These are phyloP conservation scores for Ogataea methylovora DNA, from an alignment of 805 yeast genomes.

Conservation along the genomic window DNA sequence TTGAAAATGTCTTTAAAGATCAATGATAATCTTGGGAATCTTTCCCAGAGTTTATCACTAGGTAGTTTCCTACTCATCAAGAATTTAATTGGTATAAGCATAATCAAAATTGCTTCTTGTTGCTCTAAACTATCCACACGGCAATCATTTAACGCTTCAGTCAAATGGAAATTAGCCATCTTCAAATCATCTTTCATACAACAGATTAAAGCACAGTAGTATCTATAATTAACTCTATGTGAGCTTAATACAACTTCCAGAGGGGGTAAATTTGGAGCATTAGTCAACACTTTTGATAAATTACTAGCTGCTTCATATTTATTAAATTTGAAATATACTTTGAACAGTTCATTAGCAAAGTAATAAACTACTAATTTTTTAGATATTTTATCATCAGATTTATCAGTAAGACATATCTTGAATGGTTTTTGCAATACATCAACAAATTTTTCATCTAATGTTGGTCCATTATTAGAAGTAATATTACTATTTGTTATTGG, in stretches of 20 bases:
- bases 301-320: slow-evolving; percentile 70
- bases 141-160: slow-evolving; percentile 37
- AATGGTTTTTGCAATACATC: slow-evolving; percentile 57
- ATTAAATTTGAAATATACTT: slow-evolving; percentile 56
- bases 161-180: slow-evolving; percentile 43
- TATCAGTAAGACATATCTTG: slow-evolving; percentile 71
- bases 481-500: too few species aligned
- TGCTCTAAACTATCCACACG: slow-evolving; percentile 21
- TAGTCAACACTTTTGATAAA: slow-evolving; percentile 59
- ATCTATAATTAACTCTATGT: slow-evolving; percentile 55
- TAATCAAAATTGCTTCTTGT: slow-evolving; percentile 41
- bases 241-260: slow-evolving; percentile 35
- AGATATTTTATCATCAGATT: slow-evolving; percentile 45
- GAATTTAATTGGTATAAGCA: slow-evolving; percentile 59
- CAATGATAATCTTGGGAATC: slow-evolving; percentile 31
- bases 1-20: slow-evolving; percentile 41
- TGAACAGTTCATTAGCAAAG: slow-evolving; percentile 63
- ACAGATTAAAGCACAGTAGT: slow-evolving; percentile 60
- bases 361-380: slow-evolving; percentile 62
- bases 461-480: too few species aligned
- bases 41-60: slow-evolving; percentile 26
- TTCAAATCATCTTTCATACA: slow-evolving; percentile 57
- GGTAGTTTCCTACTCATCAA: slow-evolving; percentile 44
- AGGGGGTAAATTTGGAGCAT: slow-evolving; percentile 49
- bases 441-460: slow-evolving; percentile 20